Evolutionary conservation across 2,329 filamentous ascomycete genomes (phyloP).

Genomic region (Ramularia endophylla): DNA sequence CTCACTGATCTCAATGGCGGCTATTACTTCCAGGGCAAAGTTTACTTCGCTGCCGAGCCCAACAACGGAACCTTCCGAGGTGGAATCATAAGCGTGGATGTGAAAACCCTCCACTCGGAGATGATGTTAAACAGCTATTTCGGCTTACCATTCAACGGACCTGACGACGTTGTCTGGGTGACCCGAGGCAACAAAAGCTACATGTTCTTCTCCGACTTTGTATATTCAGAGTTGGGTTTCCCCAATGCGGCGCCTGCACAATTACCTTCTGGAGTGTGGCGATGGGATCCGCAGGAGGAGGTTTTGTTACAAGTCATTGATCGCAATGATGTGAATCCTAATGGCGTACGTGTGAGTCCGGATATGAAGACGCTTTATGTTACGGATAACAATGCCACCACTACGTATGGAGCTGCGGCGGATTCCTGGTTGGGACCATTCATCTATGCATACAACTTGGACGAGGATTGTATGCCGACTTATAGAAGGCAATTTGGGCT

Average conservation of each 20-base stretch:
- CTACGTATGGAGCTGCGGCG: not conserved
- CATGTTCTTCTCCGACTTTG: slow-evolving; percentile 4
- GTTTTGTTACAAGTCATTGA: slow-evolving; percentile 6
- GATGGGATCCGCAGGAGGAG: slow-evolving; percentile 4
- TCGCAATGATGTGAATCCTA: not conserved
- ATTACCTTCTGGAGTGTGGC: slow-evolving; percentile 3
- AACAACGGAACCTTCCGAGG: slow-evolving; percentile 1
- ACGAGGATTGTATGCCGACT: slow-evolving; percentile 11
- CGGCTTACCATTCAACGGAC: slow-evolving; percentile 1
- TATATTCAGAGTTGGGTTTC: not conserved
- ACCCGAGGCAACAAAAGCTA: too few species aligned
- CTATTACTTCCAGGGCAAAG: slow-evolving; percentile 2
- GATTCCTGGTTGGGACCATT: slow-evolving; percentile 3
- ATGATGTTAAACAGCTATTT: slow-evolving; percentile 3
- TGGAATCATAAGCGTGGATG: slow-evolving; percentile 3
- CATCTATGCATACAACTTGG: slow-evolving; percentile 16
- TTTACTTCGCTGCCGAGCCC: slow-evolving; percentile 3
- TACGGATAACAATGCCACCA: not conserved
- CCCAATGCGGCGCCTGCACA: slow-evolving; percentile 1
- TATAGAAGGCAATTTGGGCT: slow-evolving; percentile 17
- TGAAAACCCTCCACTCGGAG: slow-evolving; percentile 1
- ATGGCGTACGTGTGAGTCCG: slow-evolving; percentile 6
- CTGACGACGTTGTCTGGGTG: too few species aligned
- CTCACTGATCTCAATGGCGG: not conserved
- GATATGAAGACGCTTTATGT: slow-evolving; percentile 7